A percentile compares a stretch with the other conserved stretches of the same genome.
These are phyloP conservation scores for Aegilops umbellulata DNA, from an alignment of 176 grass and related monocot genomes.

Conservation along the genomic window DNA sequence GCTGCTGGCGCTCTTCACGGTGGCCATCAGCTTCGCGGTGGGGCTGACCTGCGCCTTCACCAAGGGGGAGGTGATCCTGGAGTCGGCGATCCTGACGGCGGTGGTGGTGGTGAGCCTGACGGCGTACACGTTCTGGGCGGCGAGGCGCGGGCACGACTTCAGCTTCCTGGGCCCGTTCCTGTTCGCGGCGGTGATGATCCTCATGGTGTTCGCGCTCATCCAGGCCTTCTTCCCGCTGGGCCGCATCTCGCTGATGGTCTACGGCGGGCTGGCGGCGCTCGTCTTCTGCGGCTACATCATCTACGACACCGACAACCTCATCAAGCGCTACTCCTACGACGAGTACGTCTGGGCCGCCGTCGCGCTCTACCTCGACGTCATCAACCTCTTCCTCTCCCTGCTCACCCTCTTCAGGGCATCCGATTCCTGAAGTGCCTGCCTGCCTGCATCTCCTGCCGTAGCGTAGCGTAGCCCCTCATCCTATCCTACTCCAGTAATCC, in stretches of 20 bases:
- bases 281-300: conserved; percentile 92
- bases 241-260: conserved; percentile 65
- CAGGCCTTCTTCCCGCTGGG: conserved; percentile 84
- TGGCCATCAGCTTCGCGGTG: conserved; percentile 86
- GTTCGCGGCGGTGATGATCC: conserved; percentile 72
- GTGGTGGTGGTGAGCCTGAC: conserved; percentile 89
- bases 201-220: conserved; percentile 81
- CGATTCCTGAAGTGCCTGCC: conserved; percentile 40
- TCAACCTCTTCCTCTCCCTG: conserved; percentile 91
- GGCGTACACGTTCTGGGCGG: conserved; percentile 93
- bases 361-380: conserved; percentile 84
- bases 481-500: no score
- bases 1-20: conserved; percentile 74
- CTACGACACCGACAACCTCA: conserved; percentile 96
- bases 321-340: conserved; percentile 87
- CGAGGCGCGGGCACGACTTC: conserved; percentile 74
- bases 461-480: no score
- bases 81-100: conserved; percentile 73
- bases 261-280: conserved; percentile 67
- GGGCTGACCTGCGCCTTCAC: conserved; percentile 87
- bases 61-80: conserved; percentile 74
- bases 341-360: conserved; percentile 96
- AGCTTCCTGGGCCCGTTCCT: conserved; percentile 89
- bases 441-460: no score
- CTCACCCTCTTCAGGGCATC: conserved; percentile 78